Base-by-base conservation (phyloP, 306 rosid species). In the Vachellia pachyceras region DNA sequence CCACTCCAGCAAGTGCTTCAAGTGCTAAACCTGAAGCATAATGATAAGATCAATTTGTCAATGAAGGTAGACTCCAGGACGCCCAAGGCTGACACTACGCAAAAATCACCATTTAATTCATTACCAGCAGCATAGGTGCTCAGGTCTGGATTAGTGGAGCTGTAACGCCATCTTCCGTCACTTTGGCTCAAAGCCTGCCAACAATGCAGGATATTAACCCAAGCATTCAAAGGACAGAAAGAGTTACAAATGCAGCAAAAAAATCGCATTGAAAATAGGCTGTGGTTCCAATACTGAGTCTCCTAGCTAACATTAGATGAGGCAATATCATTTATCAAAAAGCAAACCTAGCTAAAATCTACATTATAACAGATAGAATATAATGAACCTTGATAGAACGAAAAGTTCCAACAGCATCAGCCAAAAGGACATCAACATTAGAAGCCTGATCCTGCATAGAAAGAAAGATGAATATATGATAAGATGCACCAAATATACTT, bases 161-260 rank as follows among this genome's bases (percentile, higher is more conserved):
- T 90, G 75, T 90, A 92, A 71, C 94, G 97, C 99, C 99, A 96
- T 74, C 95, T 96, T 88, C 99, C 99, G 86, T 96, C 99, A 84
- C 94, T 94, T 88, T 94, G 99, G 89, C 99, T 91, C 88, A 94
- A 71, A 86, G 97, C 89, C 99, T 96, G 91, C 78, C 82, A 86
- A 80, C 25, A 65, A 78, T 40, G 76, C 78, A 73, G 58, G 63
- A 80, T 60, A 58, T 57, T 39, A 82, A 85, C 39, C 80, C 81
- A 86, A 44, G 69, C 35, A 40, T 70, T 65, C 80, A 84, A 33
- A 72, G 60, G 44, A 45, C 11, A 80, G 46, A 44, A 36, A 47
- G 36, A 63, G 41, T 35, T 57, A 49, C 39, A 15, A 64, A 40
- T 23, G 63, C 47, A 54, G 77, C 12, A 7, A 77, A 44, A 57